A percentile compares a stretch with the other conserved stretches of the same genome.
Conservation (phyloP, 192 early-diverging fungal genomes). For the Podila clonocystis region DNA sequence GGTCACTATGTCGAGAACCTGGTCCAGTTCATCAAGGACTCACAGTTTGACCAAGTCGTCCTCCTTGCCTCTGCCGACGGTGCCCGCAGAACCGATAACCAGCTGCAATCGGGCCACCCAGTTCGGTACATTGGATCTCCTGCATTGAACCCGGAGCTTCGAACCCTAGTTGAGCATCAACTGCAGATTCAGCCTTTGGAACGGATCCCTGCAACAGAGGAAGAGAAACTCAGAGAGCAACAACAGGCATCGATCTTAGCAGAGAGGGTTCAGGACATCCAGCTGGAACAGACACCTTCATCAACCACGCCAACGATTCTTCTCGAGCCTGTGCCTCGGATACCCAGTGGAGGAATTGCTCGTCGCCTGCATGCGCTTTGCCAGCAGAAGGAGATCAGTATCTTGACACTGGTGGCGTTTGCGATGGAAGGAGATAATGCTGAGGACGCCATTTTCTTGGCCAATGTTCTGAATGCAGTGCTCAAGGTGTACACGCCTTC, state of each 20-base stretch:
- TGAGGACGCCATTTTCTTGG: slow-evolving; percentile 70
- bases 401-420: slow-evolving; percentile 65
- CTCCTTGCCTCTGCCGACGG: slow-evolving; percentile 77
- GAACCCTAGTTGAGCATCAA: slow-evolving; percentile 16
- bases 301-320: neutral
- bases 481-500: slow-evolving; percentile 28
- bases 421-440: slow-evolving; percentile 82
- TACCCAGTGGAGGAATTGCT: slow-evolving; percentile 70
- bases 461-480: slow-evolving; percentile 53
- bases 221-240: slow-evolving; percentile 7
- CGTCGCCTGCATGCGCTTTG: slow-evolving; percentile 61
- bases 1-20: slow-evolving; percentile 61
- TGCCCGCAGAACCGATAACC: slow-evolving; percentile 64
- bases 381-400: slow-evolving; percentile 49
- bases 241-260: slow-evolving; percentile 5
- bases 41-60: slow-evolving; percentile 64
- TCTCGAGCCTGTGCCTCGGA: slow-evolving; percentile 46
- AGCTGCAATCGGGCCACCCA: slow-evolving; percentile 64
- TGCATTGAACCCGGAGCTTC: slow-evolving; percentile 6
- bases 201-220: slow-evolving; percentile 30
- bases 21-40: slow-evolving; percentile 61
- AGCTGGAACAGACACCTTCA: slow-evolving; percentile 9
- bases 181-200: slow-evolving; percentile 51
- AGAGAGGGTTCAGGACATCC: slow-evolving; percentile 17
- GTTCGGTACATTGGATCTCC: slow-evolving; percentile 55